phyloP scores from a whole-genome alignment of 2,329 filamentous ascomycete genomes.

The Calycina herbarum region DNA sequence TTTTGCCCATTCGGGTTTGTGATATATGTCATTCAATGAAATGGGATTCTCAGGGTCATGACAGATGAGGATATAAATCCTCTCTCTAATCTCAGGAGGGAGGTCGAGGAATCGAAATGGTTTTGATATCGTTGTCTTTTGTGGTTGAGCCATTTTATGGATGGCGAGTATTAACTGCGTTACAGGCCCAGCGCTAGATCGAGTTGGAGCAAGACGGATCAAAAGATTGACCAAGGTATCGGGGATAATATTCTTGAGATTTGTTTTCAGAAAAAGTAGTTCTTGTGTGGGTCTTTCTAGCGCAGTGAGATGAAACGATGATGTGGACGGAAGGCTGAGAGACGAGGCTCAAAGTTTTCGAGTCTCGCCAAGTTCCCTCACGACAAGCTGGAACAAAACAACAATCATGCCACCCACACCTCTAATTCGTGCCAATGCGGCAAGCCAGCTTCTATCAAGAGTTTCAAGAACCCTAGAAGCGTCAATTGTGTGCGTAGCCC shows the following conservation, averaged over 20 bases:
- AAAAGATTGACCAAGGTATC: background rate
- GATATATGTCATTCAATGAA: background rate
- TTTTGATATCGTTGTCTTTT: conserved; percentile 4
- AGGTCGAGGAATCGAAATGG: conserved; percentile 33
- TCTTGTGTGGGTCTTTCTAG: background rate
- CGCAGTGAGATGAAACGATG: background rate
- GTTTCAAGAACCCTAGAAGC: conserved; percentile 14
- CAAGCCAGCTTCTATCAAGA: conserved; percentile 15
- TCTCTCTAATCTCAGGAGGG: conserved; percentile 32
- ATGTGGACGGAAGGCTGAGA: conserved; percentile 19
- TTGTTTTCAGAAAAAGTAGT: background rate
- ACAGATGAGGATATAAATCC: conserved; percentile 30
- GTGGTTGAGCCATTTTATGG: background rate
- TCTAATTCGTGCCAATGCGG: conserved; percentile 22
- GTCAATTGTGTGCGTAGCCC: conserved; percentile 20
- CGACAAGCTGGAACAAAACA: conserved; percentile 5
- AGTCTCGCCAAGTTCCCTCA: conserved; percentile 2
- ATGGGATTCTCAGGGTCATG: conserved; percentile 13
- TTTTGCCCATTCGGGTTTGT: background rate
- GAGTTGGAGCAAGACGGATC: background rate
- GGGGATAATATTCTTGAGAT: background rate
- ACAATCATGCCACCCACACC: conserved; percentile 27
- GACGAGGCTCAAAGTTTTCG: conserved; percentile 15
- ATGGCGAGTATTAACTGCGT: background rate
- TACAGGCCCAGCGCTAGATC: too few relatives aligned